Evolutionary conservation across 306 rosid genomes (phyloP).

Genomic region (Glycine latifolia): DNA sequence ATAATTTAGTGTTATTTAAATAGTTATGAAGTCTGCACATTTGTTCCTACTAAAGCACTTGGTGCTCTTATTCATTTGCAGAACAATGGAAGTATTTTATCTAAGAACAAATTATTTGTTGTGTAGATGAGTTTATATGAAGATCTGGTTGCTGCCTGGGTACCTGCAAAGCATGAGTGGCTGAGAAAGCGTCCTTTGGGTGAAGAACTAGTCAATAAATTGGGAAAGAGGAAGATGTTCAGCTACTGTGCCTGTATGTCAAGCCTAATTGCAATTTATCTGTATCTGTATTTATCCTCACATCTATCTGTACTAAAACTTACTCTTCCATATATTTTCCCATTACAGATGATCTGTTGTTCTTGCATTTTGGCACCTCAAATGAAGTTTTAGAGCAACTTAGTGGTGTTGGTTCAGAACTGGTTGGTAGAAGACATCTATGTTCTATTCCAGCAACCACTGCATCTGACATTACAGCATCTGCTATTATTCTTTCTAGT

Average conservation of each 20-base stretch:
- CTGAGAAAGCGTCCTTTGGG: constrained; percentile 81
- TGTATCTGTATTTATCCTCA: constrained; percentile 18
- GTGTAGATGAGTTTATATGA: constrained; percentile 93
- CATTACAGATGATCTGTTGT: constrained; percentile 81
- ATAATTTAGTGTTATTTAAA: constrained; percentile 4
- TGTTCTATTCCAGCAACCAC: constrained; percentile 94
- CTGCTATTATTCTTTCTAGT: constrained; percentile 90
- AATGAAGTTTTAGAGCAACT: constrained; percentile 96
- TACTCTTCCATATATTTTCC: constrained; percentile 36
- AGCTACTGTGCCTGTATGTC: constrained; percentile 91
- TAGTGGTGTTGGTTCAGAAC: constrained; percentile 71
- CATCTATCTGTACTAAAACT: constrained; percentile 16
- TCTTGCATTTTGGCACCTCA: constrained; percentile 97
- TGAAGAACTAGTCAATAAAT: constrained; percentile 70
- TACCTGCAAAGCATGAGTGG: constrained; percentile 95
- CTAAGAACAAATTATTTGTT: constrained; percentile 32
- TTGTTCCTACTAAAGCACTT: constrained; percentile 10
- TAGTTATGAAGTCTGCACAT: constrained; percentile 9
- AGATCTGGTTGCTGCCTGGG: constrained; percentile 98
- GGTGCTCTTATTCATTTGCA: constrained; percentile 11
- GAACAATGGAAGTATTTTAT: constrained; percentile 37
- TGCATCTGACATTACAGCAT: constrained; percentile 85
- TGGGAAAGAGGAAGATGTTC: constrained; percentile 87
- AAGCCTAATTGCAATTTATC: constrained; percentile 39
- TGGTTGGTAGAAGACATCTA: constrained; percentile 86